These are phyloP conservation scores for Russula ochroleuca DNA, from an alignment of 768 basidiomycete species.

Conservation along the genomic window DNA sequence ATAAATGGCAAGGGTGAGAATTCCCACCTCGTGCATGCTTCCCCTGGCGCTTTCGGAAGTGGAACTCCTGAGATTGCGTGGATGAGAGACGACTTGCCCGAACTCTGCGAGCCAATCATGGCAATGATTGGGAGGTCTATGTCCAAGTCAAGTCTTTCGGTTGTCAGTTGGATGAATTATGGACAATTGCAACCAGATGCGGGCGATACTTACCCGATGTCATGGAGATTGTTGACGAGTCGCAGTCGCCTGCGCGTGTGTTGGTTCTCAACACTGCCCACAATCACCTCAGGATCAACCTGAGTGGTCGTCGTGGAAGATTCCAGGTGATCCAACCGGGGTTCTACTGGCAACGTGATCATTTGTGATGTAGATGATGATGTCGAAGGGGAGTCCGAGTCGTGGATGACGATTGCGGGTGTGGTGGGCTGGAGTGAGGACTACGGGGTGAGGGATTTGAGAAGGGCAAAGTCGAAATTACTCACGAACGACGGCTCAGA, in stretches of 20 bases:
- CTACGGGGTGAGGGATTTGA: not conserved
- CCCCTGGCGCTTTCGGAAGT: slow-evolving; percentile 30
- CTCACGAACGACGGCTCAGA: not conserved
- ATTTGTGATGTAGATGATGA: not conserved
- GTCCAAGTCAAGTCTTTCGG: slow-evolving; percentile 24
- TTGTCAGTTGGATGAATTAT: not conserved
- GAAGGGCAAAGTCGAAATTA: not conserved
- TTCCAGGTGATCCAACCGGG: not conserved
- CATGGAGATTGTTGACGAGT: slow-evolving; percentile 4
- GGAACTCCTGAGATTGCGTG: slow-evolving; percentile 32
- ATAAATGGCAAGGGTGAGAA: not conserved
- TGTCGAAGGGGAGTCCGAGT: not conserved
- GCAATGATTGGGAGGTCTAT: slow-evolving; percentile 33
- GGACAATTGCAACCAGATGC: not conserved
- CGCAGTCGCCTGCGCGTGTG: slow-evolving; percentile 4
- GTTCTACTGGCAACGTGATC: not conserved
- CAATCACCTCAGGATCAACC: slow-evolving; percentile 1
- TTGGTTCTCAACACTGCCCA: not conserved
- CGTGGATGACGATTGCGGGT: not conserved
- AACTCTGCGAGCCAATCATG: slow-evolving; percentile 34
- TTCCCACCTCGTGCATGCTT: slow-evolving; percentile 33
- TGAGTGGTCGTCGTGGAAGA: slow-evolving; percentile 8
- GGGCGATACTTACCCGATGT: slow-evolving; percentile 14
- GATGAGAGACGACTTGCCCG: slow-evolving; percentile 36
- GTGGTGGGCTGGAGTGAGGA: not conserved